Evolutionary conservation across 2,329 filamentous ascomycete genomes (phyloP).

Genomic region (Sporothrix schenckii): DNA sequence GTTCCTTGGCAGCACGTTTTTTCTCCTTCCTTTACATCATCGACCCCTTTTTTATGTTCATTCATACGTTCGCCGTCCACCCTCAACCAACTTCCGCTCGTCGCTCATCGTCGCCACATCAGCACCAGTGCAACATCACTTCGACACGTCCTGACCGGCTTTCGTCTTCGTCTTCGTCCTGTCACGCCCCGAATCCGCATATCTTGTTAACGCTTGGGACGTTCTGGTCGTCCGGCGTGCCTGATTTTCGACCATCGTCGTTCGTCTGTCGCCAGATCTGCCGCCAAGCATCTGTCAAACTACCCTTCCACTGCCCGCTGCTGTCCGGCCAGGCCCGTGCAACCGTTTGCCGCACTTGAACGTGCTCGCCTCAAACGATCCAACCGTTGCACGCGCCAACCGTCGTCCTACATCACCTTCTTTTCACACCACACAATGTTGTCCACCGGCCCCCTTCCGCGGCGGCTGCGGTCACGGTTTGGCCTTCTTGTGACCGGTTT

Average conservation of each 20-base stretch:
- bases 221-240: not conserved
- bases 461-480: slow-evolving; percentile 20
- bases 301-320: not conserved
- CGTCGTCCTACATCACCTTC: not conserved
- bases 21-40: not conserved
- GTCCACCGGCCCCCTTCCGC: not conserved
- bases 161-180: no score
- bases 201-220: not conserved
- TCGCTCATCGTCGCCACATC: no score
- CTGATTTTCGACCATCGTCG: not conserved
- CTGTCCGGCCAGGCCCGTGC: not conserved
- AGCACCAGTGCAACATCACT: not conserved
- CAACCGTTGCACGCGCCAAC: not conserved
- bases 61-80: not conserved
- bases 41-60: no score
- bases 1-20: not conserved
- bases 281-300: not conserved
- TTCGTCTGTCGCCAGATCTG: not conserved
- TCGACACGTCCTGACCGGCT: not conserved
- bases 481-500: not conserved
- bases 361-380: not conserved
- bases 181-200: not conserved
- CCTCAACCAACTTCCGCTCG: not conserved
- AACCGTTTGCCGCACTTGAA: not conserved
- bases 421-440: slow-evolving; percentile 1